phyloP scores from a whole-genome alignment of 768 basidiomycete genomes.

The Tephrocybe sp. region DNA sequence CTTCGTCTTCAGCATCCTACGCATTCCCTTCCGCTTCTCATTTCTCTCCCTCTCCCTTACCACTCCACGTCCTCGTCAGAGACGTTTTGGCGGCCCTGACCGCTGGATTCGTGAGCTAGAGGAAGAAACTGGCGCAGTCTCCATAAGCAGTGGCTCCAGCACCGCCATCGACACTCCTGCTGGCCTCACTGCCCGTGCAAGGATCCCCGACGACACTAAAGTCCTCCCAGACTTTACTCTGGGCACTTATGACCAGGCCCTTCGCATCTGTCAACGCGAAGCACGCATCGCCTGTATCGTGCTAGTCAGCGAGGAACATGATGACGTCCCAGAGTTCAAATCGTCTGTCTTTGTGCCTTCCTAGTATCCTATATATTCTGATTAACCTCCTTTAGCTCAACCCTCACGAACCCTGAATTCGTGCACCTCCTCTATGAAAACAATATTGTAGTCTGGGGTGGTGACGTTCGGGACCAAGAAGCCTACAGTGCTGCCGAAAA shows the following conservation, averaged over 20 bases:
- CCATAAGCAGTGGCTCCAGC: constrained; percentile 39
- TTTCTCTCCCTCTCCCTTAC: constrained; percentile 39
- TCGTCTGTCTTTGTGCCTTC: constrained; percentile 40
- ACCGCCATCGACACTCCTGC: constrained; percentile 41
- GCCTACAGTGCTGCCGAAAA: constrained; percentile 75
- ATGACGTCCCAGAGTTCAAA: constrained; percentile 86
- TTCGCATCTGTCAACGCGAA: constrained; percentile 69
- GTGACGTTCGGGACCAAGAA: constrained; percentile 81
- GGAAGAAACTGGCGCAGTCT: constrained; percentile 79
- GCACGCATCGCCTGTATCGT: constrained; percentile 75
- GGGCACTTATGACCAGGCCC: constrained; percentile 78
- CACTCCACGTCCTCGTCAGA: constrained; percentile 32
- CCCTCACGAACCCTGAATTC: constrained; percentile 71
- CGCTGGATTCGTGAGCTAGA: constrained; percentile 80
- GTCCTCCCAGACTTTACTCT: constrained; percentile 78
- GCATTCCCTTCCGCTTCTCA: constrained; percentile 57
- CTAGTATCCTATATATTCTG: not conserved
- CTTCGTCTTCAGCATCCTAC: constrained; percentile 63
- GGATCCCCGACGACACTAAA: constrained; percentile 35
- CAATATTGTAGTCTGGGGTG: constrained; percentile 86
- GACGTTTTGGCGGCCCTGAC: constrained; percentile 52
- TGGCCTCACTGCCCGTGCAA: constrained; percentile 34
- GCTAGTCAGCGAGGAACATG: constrained; percentile 87
- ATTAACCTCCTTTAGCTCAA: constrained; percentile 42
- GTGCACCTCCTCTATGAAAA: constrained; percentile 70